These are phyloP conservation scores for Leccinum imitatum DNA, from an alignment of 768 basidiomycete species.

Conservation along the genomic window DNA sequence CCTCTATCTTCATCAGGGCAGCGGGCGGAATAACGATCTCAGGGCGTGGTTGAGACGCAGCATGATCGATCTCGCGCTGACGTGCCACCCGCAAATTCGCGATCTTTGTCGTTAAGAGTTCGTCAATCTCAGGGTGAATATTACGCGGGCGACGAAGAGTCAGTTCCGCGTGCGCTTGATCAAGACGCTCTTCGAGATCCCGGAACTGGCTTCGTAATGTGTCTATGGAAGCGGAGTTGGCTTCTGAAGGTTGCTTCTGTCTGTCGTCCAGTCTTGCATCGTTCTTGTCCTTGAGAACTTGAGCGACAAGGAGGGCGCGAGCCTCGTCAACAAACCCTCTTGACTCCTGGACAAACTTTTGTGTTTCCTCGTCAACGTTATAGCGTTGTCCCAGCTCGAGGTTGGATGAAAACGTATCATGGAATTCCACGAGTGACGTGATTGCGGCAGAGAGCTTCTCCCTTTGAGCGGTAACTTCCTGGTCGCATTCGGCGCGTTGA, in stretches of 20 bases:
- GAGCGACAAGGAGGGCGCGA: slow-evolving; percentile 25
- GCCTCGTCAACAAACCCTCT: slow-evolving; percentile 26
- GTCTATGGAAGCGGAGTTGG: slow-evolving; percentile 1
- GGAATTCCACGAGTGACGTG: slow-evolving; percentile 22
- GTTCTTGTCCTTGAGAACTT: slow-evolving; percentile 17
- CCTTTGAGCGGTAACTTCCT: slow-evolving; percentile 20
- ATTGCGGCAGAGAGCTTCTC: slow-evolving; percentile 28
- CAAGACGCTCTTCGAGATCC: slow-evolving; percentile 30
- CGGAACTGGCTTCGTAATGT: slow-evolving; percentile 19
- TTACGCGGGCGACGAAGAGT: slow-evolving; percentile 26
- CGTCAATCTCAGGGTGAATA: slow-evolving; percentile 19
- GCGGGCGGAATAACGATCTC: slow-evolving; percentile 23
- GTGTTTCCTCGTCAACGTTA: slow-evolving; percentile 20
- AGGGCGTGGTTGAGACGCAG: slow-evolving; percentile 14
- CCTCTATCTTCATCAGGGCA: slow-evolving; percentile 20
- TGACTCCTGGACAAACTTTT: slow-evolving; percentile 25
- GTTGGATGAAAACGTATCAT: slow-evolving; percentile 22
- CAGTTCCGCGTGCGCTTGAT: slow-evolving; percentile 31
- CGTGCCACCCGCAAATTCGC: slow-evolving; percentile 22
- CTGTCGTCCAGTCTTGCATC: slow-evolving; percentile 3
- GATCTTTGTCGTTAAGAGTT: slow-evolving; percentile 20
- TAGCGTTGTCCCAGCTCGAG: slow-evolving; percentile 32
- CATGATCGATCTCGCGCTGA: slow-evolving; percentile 18
- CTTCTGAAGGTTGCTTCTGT: background rate
- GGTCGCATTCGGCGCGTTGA: slow-evolving; percentile 29